Percentiles rank a stretch among this genome's conserved stretches.
Evolutionary conservation across 192 early-diverging fungal species (phyloP).

Genomic region (Coemansia sp.): DNA sequence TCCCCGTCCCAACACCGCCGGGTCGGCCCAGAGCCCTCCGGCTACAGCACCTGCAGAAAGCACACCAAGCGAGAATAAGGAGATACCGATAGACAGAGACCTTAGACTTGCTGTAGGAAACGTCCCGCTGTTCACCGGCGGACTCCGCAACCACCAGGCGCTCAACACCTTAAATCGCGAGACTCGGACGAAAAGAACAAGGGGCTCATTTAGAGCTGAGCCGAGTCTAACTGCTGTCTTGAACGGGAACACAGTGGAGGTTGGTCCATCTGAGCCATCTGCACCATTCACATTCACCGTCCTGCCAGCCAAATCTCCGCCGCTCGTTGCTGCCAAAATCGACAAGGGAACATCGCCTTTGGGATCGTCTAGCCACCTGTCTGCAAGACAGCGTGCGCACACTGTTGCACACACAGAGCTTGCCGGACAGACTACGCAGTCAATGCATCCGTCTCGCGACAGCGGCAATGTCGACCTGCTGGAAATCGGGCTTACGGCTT

Average conservation of each 20-base stretch:
- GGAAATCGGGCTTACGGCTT: neutral
- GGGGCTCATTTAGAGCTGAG: slow-evolving; percentile 16
- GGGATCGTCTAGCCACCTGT: neutral
- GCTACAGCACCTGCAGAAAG: neutral
- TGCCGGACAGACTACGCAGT: neutral
- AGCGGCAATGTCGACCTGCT: slow-evolving; percentile 33
- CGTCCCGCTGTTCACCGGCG: slow-evolving; percentile 19
- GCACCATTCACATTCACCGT: slow-evolving; percentile 14
- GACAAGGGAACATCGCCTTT: slow-evolving; percentile 8
- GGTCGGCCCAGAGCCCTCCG: neutral
- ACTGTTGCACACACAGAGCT: slow-evolving; percentile 18
- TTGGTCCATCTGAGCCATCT: neutral
- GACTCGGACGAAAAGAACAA: slow-evolving; percentile 20
- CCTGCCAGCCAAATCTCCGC: slow-evolving; percentile 5
- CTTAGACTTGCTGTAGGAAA: neutral
- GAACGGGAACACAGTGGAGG: neutral
- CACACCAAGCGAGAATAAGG: neutral
- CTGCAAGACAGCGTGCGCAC: slow-evolving; percentile 23
- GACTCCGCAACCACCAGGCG: slow-evolving; percentile 18
- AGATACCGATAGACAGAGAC: neutral
- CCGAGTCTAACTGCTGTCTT: neutral
- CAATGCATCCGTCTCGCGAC: slow-evolving; percentile 19
- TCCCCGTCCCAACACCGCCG: neutral
- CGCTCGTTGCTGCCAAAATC: neutral
- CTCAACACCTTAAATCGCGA: slow-evolving; percentile 36